Conservation (phyloP, 495 filamentous ascomycete genomes). For the Aspergillus ostianus region DNA sequence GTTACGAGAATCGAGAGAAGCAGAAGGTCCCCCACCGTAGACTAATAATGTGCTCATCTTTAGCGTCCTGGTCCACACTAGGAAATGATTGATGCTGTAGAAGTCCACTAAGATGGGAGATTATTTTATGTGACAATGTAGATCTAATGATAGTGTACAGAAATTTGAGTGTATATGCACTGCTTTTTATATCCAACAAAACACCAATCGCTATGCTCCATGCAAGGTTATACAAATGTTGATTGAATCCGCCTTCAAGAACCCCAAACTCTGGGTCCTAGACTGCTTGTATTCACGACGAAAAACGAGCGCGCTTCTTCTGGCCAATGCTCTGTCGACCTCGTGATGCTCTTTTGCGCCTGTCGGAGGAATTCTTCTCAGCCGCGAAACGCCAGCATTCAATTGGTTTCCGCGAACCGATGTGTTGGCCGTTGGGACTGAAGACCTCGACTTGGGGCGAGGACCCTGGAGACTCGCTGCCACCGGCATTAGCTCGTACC, state of each 20-base stretch:
- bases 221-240: conserved; percentile 16
- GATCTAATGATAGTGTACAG: conserved; percentile 1
- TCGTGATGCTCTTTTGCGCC: conserved; percentile 26
- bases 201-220: conserved; percentile 36
- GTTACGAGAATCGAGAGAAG: not conserved
- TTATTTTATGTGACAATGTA: not conserved
- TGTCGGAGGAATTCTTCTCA: conserved; percentile 35
- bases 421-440: conserved; percentile 74
- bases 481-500: conserved; percentile 55
- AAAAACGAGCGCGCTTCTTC: conserved; percentile 19
- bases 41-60: conserved; percentile 6
- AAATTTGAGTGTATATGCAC: not conserved
- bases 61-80: not conserved
- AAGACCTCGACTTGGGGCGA: conserved; percentile 81
- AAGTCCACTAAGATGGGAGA: not conserved
- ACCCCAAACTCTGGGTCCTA: not conserved
- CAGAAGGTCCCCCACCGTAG: not conserved
- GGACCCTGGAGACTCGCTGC: conserved; percentile 18
- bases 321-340: conserved; percentile 27
- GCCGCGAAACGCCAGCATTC: conserved; percentile 60
- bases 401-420: conserved; percentile 68
- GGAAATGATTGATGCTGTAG: not conserved
- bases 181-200: conserved; percentile 12
- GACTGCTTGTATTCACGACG: not conserved
- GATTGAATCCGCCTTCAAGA: conserved; percentile 14